These are phyloP conservation scores for Vigna radiata DNA, from an alignment of 306 rosid species.

Conservation along the genomic window DNA sequence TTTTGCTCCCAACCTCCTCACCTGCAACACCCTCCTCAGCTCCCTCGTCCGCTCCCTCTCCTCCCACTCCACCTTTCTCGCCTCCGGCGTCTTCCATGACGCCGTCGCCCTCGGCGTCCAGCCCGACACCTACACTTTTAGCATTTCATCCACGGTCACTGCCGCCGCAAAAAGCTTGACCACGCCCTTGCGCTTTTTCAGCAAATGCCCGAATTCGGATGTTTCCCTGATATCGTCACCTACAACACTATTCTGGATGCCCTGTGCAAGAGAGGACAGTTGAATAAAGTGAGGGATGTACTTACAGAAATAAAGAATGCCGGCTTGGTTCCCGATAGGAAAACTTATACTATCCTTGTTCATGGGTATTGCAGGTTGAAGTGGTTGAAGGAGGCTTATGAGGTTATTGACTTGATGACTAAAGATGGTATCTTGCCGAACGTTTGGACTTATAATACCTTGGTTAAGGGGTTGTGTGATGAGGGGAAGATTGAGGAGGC, in stretches of 20 bases:
- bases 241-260: slow-evolving; percentile 75
- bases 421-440: slow-evolving; percentile 57
- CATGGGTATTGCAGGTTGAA: slow-evolving; percentile 82
- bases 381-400: slow-evolving; percentile 74
- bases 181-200: slow-evolving; percentile 56
- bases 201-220: slow-evolving; percentile 62
- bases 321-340: slow-evolving; percentile 65
- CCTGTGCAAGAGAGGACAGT: slow-evolving; percentile 63
- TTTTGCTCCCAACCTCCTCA: slow-evolving; percentile 65
- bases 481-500: slow-evolving; percentile 81
- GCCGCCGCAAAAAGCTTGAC: slow-evolving; percentile 55
- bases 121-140: slow-evolving; percentile 59
- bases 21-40: slow-evolving; percentile 72
- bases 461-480: slow-evolving; percentile 72
- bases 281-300: slow-evolving; percentile 65
- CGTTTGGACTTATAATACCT: slow-evolving; percentile 82
- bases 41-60: slow-evolving; percentile 63
- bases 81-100: slow-evolving; percentile 53
- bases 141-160: slow-evolving; percentile 72
- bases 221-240: slow-evolving; percentile 72
- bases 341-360: slow-evolving; percentile 74
- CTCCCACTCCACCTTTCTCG: slow-evolving; percentile 50
- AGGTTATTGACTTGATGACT: slow-evolving; percentile 76
- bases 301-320: slow-evolving; percentile 64
- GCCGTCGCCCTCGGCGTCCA: slow-evolving; percentile 55